Base-by-base conservation (phyloP, 2,329 filamentous ascomycete genomes). In the Myriosclerotinia scirpicola region DNA sequence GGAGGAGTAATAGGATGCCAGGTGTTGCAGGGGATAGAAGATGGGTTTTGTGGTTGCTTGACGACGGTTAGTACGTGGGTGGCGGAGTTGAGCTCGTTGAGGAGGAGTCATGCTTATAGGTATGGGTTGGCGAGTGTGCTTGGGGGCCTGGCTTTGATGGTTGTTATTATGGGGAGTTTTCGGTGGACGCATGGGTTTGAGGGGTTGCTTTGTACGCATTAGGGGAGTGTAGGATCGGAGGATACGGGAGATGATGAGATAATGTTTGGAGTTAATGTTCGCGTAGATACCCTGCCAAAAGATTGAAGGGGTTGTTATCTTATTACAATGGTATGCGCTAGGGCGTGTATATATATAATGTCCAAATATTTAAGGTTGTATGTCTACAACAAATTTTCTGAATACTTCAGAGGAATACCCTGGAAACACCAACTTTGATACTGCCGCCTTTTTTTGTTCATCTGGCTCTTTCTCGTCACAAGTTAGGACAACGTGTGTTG, bases 81-180 rank as follows among this genome's bases (percentile, higher is more conserved):
- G 34, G 79, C 80, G 9, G 87, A 90, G 75, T 73, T 90, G 72
- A 82, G 80, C 67, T 80, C 80, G 1, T 72, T 90, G 62, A 77
- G 81, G 54, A 79, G 81, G 36, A 78, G 79, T 20, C 80, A 87
- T 76, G 85, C 89, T 3, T 96, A 94, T 79, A 69, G 85, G 0
- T 95, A 95, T 73, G 90, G 87, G 0, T 69, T 75, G 0, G 76
- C 77, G 26, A 94, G 90, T 73, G 83, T 93, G 3, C 74, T 81
- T 0, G 80, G 80, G 0, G 86, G 84, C 2, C 74, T 92, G 67
- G 81, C 80, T 14, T 71, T 89, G 14, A 77, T 91, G 81, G 82
- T 93, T 34, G 80, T 86, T 0, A 83, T 93, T 22, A 91, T 94
- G 87, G 92, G 92, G 0, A 87, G 88, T 67, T 78, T 94, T 74